A percentile compares a stretch with the other conserved stretches of the same genome.
These are phyloP conservation scores for Monosporascus ibericus DNA, from an alignment of 2,329 filamentous ascomycete genomes.

Conservation along the genomic window DNA sequence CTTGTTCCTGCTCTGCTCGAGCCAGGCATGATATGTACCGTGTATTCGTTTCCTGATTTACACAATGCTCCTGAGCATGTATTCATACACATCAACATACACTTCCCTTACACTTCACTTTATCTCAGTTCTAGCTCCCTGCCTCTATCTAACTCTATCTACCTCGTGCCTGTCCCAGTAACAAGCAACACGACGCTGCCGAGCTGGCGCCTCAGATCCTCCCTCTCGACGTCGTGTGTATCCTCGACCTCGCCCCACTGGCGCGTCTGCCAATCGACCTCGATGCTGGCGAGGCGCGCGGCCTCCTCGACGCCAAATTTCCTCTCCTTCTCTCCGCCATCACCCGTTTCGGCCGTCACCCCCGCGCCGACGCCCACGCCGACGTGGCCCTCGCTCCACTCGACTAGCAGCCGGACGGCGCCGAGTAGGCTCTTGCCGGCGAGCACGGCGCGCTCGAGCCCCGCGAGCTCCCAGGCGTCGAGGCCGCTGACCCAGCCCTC, in stretches of 20 bases:
- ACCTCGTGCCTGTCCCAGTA: conserved; percentile 43
- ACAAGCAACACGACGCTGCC: conserved; percentile 83
- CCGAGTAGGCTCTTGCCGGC: conserved; percentile 83
- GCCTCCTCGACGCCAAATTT: conserved; percentile 80
- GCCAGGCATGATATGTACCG: no score
- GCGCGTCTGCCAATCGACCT: conserved; percentile 83
- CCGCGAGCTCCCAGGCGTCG: conserved; percentile 75
- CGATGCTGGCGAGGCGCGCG: conserved; percentile 67
- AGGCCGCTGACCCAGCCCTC: conserved; percentile 70
- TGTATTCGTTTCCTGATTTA: no score
- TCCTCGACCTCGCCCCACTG: conserved; percentile 98
- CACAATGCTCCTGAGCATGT: no score
- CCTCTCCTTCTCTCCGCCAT: conserved; percentile 18
- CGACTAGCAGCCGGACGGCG: conserved; percentile 68
- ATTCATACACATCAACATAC: no score
- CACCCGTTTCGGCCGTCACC: conserved; percentile 22
- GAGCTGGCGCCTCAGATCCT: conserved; percentile 81
- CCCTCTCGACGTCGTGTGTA: conserved; percentile 92
- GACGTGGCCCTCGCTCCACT: conserved; percentile 75
- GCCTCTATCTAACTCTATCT: not conserved
- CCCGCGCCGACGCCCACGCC: conserved; percentile 46
- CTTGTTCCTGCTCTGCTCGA: no score
- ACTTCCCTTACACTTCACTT: no score
- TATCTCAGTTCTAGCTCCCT: no score
- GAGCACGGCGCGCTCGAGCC: conserved; percentile 74